Base-by-base conservation (phyloP, 192 early-diverging fungal species). In the Cetraspora pellucida region DNA sequence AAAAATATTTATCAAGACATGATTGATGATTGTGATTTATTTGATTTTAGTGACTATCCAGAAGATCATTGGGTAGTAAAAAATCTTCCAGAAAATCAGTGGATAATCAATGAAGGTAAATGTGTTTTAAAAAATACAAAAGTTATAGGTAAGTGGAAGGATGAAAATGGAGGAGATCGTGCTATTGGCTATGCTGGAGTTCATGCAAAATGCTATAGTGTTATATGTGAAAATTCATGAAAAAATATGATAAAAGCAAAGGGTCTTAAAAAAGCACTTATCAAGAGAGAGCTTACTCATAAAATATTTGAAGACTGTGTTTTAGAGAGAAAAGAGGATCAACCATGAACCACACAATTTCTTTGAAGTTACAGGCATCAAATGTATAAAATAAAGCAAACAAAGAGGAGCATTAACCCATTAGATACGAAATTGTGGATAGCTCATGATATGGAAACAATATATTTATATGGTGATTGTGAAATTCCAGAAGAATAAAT, bases 261-360 rank as follows among this genome's bases (percentile, higher is more conserved):
- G 52, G 69, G 69, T 54, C 69, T 71, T 71, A 71, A 71, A 71
- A 71, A 71, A 7, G 52, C 69, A 28, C 21, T 71, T 5, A 71
- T 71, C 69, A 71, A 71, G 69, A 71, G 28, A 71, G 69, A 71
- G 46, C 47, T 71, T 54, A 7, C 49, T 2, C 69, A 71, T 71
- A 71, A 71, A 71, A 71, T 71, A 71, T 71, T 71, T 47, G 50
- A 71, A 47, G 69, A 71, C 69, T 71, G 69, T 71, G 69, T 54
- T 71, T 71, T 71, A 54, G 69, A 71, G 23, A 47, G 69, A 23
- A 71, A 71, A 71, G 69, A 71, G 49, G 69, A 71, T 71, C 45
- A 50, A 71, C 49, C 69, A 27, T 3, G 49, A 71, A 71, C 69
- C 9, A 47, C 69, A 5, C 49, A 71, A 71, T 71, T 71, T 25